These are phyloP conservation scores for Meyerozyma sp. DNA, from an alignment of 1,139 yeast genomes.

Conservation along the genomic window DNA sequence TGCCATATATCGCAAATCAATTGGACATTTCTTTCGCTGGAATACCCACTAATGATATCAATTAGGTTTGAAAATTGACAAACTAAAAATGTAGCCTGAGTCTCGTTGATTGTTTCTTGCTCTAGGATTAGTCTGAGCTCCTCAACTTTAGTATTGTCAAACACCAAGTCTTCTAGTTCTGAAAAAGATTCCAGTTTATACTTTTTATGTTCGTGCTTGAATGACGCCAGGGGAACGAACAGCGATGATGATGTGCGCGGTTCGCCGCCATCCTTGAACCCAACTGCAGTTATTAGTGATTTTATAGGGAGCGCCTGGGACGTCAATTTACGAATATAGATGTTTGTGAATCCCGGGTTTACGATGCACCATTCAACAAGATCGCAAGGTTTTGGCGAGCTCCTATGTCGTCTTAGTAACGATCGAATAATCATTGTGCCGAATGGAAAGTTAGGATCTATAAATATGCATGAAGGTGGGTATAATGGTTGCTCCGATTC, in stretches of 20 bases:
- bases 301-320: neutral
- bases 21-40: conserved; percentile 9
- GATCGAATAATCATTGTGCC: neutral
- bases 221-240: neutral
- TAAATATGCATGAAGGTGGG: neutral
- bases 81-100: neutral
- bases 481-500: neutral
- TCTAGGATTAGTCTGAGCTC: neutral
- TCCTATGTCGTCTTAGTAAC: neutral
- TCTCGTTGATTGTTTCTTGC: neutral
- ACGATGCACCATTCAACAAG: neutral
- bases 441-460: neutral
- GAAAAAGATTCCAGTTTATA: neutral
- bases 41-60: conserved; percentile 15
- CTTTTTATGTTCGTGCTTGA: neutral
- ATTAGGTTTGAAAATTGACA: conserved; percentile 10
- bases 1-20: conserved; percentile 20
- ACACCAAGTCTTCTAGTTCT: neutral
- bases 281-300: neutral
- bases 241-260: neutral
- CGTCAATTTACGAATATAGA: neutral
- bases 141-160: neutral
- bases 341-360: neutral
- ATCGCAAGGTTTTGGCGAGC: neutral
- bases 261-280: neutral